A percentile compares a stretch with the other conserved stretches of the same genome.
Conservation (phyloP, 2,329 filamentous ascomycete genomes). For the Stagonosporopsis vannaccii region DNA sequence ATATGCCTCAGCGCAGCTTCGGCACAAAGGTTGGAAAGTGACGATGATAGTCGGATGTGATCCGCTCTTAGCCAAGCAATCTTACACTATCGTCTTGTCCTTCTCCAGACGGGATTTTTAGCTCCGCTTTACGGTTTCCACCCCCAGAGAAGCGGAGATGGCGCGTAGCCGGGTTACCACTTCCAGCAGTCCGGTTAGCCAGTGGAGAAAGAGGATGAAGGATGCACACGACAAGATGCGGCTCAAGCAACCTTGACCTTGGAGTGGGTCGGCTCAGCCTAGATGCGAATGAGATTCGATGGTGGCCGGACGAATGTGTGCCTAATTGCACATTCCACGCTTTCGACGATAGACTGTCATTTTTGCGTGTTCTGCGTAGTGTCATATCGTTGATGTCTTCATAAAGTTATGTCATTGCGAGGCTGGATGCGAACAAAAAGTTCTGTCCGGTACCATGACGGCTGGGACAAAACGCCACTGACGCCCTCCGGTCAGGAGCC, state of each 20-base stretch:
- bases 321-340: not conserved
- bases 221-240: not conserved
- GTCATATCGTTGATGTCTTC: not conserved
- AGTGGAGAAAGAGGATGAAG: not conserved
- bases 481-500: not conserved
- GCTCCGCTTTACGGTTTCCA: not conserved
- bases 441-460: not conserved
- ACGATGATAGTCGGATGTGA: not conserved
- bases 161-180: not conserved
- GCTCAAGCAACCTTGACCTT: constrained; percentile 10
- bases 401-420: not conserved
- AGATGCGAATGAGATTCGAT: not conserved
- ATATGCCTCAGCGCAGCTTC: not conserved
- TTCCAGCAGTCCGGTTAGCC: not conserved
- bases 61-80: constrained; percentile 11
- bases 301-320: not conserved
- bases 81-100: constrained; percentile 10
- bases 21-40: not conserved
- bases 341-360: not conserved
- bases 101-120: not conserved
- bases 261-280: not conserved
- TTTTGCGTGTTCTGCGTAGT: not conserved
- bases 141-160: not conserved
- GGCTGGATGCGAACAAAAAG: not conserved
- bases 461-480: not conserved